phyloP scores from a whole-genome alignment of 129 eudicot species.

The Pulicaria dysenterica region DNA sequence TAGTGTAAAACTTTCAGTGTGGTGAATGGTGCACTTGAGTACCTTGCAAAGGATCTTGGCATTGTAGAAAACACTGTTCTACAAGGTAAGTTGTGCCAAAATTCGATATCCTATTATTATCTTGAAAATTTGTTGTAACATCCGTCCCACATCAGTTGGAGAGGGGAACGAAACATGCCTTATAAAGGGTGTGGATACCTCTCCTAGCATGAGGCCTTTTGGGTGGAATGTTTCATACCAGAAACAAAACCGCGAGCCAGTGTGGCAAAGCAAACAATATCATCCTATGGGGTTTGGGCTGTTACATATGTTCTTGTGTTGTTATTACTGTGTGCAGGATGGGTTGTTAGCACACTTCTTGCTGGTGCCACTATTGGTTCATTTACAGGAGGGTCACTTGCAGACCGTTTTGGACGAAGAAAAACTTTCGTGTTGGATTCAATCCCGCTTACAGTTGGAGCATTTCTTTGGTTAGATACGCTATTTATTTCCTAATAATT shows the following conservation, averaged over 20 bases:
- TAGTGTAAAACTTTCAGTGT: constrained; percentile 55
- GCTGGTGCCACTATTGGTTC: constrained; percentile 98
- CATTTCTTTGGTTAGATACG: constrained; percentile 76
- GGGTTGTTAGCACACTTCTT: constrained; percentile 95
- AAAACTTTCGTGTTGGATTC: constrained; percentile 82
- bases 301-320: background rate
- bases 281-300: background rate
- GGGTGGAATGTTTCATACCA: too few relatives aligned
- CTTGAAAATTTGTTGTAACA: background rate
- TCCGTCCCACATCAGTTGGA: too few relatives aligned
- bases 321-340: constrained; percentile 44
- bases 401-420: constrained; percentile 86
- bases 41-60: constrained; percentile 87
- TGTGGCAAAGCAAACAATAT: too few relatives aligned
- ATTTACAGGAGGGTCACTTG: constrained; percentile 89
- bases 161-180: too few relatives aligned
- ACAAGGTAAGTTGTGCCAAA: constrained; percentile 58
- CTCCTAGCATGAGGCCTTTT: too few relatives aligned
- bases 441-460: constrained; percentile 87
- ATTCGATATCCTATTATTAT: background rate
- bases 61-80: constrained; percentile 73
- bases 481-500: background rate
- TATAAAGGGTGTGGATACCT: too few relatives aligned
- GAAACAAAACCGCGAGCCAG: too few relatives aligned
- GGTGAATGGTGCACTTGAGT: constrained; percentile 93